Base-by-base conservation (phyloP, 306 rosid species). In the Castanea crenata region DNA sequence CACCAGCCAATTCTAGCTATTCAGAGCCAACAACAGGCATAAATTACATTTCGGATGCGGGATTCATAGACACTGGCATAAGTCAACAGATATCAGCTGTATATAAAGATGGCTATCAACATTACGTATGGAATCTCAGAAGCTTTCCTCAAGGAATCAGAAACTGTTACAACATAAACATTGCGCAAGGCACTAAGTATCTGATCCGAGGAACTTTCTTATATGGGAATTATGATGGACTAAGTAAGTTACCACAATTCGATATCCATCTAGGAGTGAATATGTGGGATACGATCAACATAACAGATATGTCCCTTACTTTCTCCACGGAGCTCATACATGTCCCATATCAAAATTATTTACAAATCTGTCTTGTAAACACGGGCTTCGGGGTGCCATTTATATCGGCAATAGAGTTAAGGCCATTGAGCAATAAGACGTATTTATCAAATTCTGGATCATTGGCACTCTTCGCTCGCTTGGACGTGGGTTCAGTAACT, bases 111-210 rank as follows among this genome's bases (percentile, higher is more conserved):
- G 23, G 25, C 6, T 9, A 1, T 27, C 88, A 76, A 74, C 86
- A 51, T 3, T 85, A 90, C 1, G 6, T 77, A 25, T 19, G 55
- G 2, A 8, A 77, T 57, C 62, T 89, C 49, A 82, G 90, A 29
- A 87, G 88, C 68, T 89, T 89, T 49, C 93, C 93, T 8, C 81
- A n/a, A 34, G 91, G 93, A 14, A 67, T 25, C 29, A 73, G 91
- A 65, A 90, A 87, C 73, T 90, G 93, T 44, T 90, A 90, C 88
- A 81, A 23, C 69, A 34, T 89, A 54, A 79, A 74, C 64, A 75
- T 83, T 15, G 64, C 59, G 3, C 73, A 21, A 4, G 83, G 80
- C 3, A 80, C 73, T 3, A 84, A 79, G 46, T 89, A 87, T 56
- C 71, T 87, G 46, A 83, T 89, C 67, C 5, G 86, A 65, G 76